A percentile compares a stretch with the other conserved stretches of the same genome.
Conservation (phyloP, 257 asterid species). For the Fraxinus anomala region DNA sequence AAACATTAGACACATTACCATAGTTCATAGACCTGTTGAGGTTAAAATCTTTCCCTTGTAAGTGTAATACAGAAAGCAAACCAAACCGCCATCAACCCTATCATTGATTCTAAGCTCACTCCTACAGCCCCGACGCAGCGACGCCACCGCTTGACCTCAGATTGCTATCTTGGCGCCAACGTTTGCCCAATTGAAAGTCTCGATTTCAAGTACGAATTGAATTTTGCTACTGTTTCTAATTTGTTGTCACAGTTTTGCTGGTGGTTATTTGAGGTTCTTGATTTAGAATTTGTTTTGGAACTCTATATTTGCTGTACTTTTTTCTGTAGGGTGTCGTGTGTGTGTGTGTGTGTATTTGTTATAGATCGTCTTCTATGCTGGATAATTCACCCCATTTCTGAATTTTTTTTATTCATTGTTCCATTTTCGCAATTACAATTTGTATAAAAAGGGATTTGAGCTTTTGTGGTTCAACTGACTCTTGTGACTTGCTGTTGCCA, state of each 20-base stretch:
- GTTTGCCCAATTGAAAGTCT: slow-evolving; percentile 38
- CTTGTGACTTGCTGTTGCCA: too few species aligned
- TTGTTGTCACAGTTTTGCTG: background rate
- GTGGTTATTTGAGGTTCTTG: background rate
- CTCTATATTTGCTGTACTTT: background rate
- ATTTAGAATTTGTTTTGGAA: slow-evolving; percentile 10
- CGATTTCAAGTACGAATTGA: slow-evolving; percentile 36
- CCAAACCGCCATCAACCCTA: too few species aligned
- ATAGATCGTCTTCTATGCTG: too few species aligned
- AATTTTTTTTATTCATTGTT: background rate
- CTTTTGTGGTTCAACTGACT: background rate
- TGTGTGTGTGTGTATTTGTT: background rate
- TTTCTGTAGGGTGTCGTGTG: background rate
- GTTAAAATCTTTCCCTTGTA: too few species aligned
- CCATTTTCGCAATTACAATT: background rate
- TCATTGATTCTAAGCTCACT: too few species aligned
- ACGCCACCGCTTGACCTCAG: slow-evolving; percentile 27
- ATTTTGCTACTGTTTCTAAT: background rate
- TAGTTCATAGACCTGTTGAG: too few species aligned
- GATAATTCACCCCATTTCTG: slow-evolving; percentile 3
- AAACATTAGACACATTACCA: too few species aligned
- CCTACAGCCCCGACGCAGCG: too few species aligned
- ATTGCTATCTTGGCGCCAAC: slow-evolving; percentile 43
- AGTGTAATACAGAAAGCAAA: too few species aligned
- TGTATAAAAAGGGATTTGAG: background rate